These are phyloP conservation scores for Sphagnum tenellum DNA, from an alignment of 225 moss, liverwort and hornwort genomes.

Conservation along the genomic window DNA sequence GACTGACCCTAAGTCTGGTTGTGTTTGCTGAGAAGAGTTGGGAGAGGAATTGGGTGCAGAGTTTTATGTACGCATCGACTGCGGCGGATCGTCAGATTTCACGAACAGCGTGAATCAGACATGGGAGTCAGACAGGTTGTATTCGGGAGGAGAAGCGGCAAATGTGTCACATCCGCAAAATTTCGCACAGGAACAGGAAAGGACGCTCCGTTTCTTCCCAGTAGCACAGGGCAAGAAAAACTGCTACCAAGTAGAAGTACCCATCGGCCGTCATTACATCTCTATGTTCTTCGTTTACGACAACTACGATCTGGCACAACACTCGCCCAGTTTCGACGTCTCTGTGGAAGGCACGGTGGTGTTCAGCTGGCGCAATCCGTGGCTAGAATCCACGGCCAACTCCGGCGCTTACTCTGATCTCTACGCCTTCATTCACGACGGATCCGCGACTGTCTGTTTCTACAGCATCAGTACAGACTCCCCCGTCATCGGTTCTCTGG, in stretches of 20 bases:
- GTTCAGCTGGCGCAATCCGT: slow-evolving; percentile 76
- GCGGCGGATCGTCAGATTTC: slow-evolving; percentile 63
- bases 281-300: slow-evolving; percentile 89
- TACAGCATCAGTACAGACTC: slow-evolving; percentile 79
- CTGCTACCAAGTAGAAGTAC: slow-evolving; percentile 77
- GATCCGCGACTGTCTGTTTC: slow-evolving; percentile 66
- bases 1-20: too few relatives aligned
- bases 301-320: slow-evolving; percentile 69
- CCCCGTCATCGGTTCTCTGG: slow-evolving; percentile 69
- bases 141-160: slow-evolving; percentile 52
- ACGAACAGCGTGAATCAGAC: slow-evolving; percentile 57
- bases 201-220: slow-evolving; percentile 74
- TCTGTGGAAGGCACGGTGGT: slow-evolving; percentile 89
- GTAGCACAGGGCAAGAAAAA: slow-evolving; percentile 75
- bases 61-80: slow-evolving; percentile 49
- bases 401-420: slow-evolving; percentile 74
- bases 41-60: slow-evolving; percentile 11
- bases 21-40: too few relatives aligned
- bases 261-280: slow-evolving; percentile 69
- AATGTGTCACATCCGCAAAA: slow-evolving; percentile 37
- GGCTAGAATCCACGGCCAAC: slow-evolving; percentile 28
- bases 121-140: slow-evolving; percentile 72
- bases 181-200: slow-evolving; percentile 49
- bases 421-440: slow-evolving; percentile 66
- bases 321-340: slow-evolving; percentile 79